Evolutionary conservation across 116 monocot species (phyloP).

Genomic region (Trichopus zeylanicus): DNA sequence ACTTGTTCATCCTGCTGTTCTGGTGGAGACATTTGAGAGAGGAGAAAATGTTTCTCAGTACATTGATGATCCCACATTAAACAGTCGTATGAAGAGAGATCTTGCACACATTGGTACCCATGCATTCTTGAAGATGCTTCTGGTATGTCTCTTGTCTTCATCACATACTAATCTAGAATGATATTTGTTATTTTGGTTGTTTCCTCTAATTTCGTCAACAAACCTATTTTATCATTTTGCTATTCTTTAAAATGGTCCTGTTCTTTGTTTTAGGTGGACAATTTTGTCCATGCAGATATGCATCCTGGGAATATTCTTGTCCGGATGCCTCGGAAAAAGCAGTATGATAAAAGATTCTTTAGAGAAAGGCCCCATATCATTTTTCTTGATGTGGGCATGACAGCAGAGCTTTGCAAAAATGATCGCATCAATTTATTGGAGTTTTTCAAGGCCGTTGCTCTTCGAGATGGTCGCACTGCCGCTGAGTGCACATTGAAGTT

Average conservation of each 20-base stretch:
- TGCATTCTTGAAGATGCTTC: conserved; percentile 92
- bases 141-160: conserved; percentile 38
- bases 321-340: conserved; percentile 31
- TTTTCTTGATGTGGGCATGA: conserved; percentile 95
- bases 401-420: conserved; percentile 69
- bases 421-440: conserved; percentile 65
- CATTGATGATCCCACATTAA: conserved; percentile 51
- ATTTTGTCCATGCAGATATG: conserved; percentile 98
- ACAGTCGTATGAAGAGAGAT: conserved; percentile 50
- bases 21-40: conserved; percentile 84
- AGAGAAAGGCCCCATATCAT: conserved; percentile 71
- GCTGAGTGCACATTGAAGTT: conserved; percentile 73
- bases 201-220: neutral
- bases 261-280: conserved; percentile 54
- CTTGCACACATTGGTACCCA: conserved; percentile 87
- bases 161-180: no score
- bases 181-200: neutral
- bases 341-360: conserved; percentile 36
- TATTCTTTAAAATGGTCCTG: neutral
- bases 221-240: neutral
- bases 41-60: conserved; percentile 76
- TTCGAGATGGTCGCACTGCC: conserved; percentile 83
- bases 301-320: conserved; percentile 97
- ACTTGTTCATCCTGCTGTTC: conserved; percentile 85
- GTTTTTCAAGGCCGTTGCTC: conserved; percentile 83